Conservation (phyloP, 2,329 filamentous ascomycete species). For the Aureobasidium sp. region DNA sequence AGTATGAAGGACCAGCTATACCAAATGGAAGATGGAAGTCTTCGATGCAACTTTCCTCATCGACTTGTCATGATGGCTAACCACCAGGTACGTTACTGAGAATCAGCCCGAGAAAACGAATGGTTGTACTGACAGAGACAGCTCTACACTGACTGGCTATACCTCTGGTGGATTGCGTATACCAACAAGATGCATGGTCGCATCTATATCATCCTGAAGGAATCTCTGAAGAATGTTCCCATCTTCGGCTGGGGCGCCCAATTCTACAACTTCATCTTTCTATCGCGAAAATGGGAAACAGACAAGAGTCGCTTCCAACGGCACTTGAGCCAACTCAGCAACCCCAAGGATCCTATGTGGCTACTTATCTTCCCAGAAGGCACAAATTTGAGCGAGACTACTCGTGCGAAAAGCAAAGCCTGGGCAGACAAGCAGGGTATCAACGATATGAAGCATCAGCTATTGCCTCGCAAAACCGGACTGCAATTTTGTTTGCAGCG, state of each 20-base stretch:
- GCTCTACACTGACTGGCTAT: conserved; percentile 83
- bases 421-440: conserved; percentile 69
- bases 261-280: conserved; percentile 81
- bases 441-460: conserved; percentile 56
- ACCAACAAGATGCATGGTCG: conserved; percentile 69
- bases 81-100: conserved; percentile 49
- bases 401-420: conserved; percentile 55
- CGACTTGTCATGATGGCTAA: conserved; percentile 76
- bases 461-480: conserved; percentile 71
- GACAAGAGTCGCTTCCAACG: conserved; percentile 65
- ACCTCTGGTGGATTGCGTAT: conserved; percentile 81
- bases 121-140: conserved; percentile 46
- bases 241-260: conserved; percentile 69
- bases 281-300: conserved; percentile 74
- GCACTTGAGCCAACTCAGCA: conserved; percentile 60
- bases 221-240: conserved; percentile 72
- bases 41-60: conserved; percentile 71
- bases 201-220: conserved; percentile 83
- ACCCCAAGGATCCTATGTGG: conserved; percentile 72
- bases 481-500: conserved; percentile 68
- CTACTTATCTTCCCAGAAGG: conserved; percentile 77
- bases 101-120: conserved; percentile 44
- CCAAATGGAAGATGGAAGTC: conserved; percentile 57
- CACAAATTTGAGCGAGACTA: conserved; percentile 69
- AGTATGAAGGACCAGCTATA: conserved; percentile 67